phyloP scores from a whole-genome alignment of 164 flowering plant genomes.

The grape (Vitis vinifera) region DNA sequence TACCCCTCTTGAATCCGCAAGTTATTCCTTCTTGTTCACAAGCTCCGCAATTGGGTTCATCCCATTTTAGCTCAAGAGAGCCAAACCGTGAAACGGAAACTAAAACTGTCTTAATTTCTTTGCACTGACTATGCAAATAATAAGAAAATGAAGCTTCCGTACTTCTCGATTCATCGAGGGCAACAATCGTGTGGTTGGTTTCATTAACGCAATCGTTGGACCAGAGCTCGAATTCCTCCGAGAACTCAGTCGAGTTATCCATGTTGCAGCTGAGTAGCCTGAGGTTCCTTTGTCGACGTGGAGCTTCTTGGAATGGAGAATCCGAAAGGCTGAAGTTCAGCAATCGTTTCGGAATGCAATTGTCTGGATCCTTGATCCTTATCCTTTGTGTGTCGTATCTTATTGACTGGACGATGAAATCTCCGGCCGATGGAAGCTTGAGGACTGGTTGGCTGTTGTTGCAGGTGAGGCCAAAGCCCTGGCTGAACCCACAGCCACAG shows the following conservation, averaged over 20 bases:
- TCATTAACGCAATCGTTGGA: conserved; percentile 11
- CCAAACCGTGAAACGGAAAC: conserved; percentile 10
- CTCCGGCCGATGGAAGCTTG: conserved; percentile 21
- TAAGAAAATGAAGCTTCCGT: too few species aligned
- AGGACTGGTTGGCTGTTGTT: conserved; percentile 22
- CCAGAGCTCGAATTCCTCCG: fast-evolving
- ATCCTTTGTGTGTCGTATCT: conserved; percentile 16
- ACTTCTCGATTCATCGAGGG: background rate
- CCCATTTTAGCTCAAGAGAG: conserved; percentile 35
- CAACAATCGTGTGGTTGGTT: conserved; percentile 8
- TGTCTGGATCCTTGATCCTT: conserved; percentile 26
- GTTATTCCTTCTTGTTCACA: conserved; percentile 32
- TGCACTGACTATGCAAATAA: too few species aligned
- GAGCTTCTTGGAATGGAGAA: conserved; percentile 7
- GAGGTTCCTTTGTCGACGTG: background rate
- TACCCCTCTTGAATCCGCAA: conserved; percentile 27
- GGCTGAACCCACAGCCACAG: conserved; percentile 29
- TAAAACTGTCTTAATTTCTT: background rate
- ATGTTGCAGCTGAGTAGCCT: conserved; percentile 14
- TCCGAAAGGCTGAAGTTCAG: conserved; percentile 12
- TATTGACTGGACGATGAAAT: conserved; percentile 26
- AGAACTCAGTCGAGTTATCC: too few species aligned
- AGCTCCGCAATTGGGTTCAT: conserved; percentile 26
- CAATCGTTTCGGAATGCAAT: conserved; percentile 27
- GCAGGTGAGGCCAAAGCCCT: conserved; percentile 43